Evolutionary conservation across 2,329 filamentous ascomycete genomes (phyloP), one percentile per base, ranked within the genome.

Genomic region (Nemania diffusa): DNA sequence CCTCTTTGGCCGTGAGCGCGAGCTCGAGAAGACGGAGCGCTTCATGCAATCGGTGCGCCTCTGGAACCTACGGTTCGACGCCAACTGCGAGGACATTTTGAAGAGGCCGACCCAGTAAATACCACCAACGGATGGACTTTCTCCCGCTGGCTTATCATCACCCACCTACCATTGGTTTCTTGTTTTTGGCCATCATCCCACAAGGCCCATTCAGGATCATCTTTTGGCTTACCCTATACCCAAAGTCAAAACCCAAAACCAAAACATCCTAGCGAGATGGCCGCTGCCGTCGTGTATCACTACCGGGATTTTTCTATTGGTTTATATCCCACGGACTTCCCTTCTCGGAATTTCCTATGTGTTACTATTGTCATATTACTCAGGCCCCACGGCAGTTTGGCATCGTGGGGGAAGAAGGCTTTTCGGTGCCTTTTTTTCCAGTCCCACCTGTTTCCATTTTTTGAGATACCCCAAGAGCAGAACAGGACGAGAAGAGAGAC

Each of bases 1-100:
- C 59, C 92, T 99, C 74, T 98, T 98, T 75, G 95, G 94, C 72
- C 90, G 92, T 70, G 95, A 98, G 77, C 88, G 94, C 70, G 92
- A 97, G 82, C 85, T 97, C 62, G 90, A 94, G 79, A 90, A 90
- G 80, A 97, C 95, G 1, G 93, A 97, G 84, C 92, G 92, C 80
- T 89, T 97, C 81, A 98, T 98, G 93, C 90, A 92, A 72, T 90
- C 89, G 71, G 90, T 97, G 76, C 88, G 92, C 57, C 85, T 94
- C 40, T 99, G 95, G 93, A 94, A 92, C 79, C 89, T 97, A 81
- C 91, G 95, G 53, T 99, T 97, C 80, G 94, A 97, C 76, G 93
- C 92, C 79, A 97, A 98, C 84, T 97, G 94, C 82, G 93, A 97
- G 76, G 92, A 95, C 29, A 95, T 98, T 73, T 84, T 98, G 68